A percentile compares a stretch with the other conserved stretches of the same genome.
phyloP scores from a whole-genome alignment of 2,329 filamentous ascomycete species.

The Arachnopeziza araneosa region DNA sequence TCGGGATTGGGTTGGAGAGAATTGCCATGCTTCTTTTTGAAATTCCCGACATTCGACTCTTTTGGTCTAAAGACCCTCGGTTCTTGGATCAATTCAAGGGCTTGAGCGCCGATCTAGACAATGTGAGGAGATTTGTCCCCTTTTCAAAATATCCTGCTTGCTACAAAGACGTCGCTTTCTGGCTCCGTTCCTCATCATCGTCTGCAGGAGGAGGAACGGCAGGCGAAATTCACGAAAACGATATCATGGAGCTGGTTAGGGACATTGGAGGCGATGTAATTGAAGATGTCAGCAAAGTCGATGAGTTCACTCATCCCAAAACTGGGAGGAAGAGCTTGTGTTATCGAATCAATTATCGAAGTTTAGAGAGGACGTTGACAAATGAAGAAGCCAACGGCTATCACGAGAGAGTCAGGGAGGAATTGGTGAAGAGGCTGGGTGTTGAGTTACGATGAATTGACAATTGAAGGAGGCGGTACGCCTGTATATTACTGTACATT shows the following conservation, averaged over 20 bases:
- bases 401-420: constrained; percentile 61
- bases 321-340: constrained; percentile 78
- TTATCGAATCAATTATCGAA: constrained; percentile 91
- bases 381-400: constrained; percentile 73
- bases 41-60: constrained; percentile 92
- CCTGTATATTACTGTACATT: constrained; percentile 4
- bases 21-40: constrained; percentile 97
- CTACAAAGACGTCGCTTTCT: constrained; percentile 91
- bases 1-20: constrained; percentile 87
- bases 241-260: constrained; percentile 93
- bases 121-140: constrained; percentile 63
- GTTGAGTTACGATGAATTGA: constrained; percentile 65
- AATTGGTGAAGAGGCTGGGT: constrained; percentile 64
- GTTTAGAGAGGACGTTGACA: constrained; percentile 83
- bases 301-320: constrained; percentile 85
- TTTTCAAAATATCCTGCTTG: constrained; percentile 91
- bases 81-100: constrained; percentile 82
- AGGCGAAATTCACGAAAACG: constrained; percentile 79
- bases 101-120: constrained; percentile 45
- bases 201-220: constrained; percentile 42
- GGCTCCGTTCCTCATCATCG: constrained; percentile 53
- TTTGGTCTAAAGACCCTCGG: constrained; percentile 82
- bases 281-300: constrained; percentile 79
- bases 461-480: constrained; percentile 1
- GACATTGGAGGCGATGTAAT: constrained; percentile 75